Evolutionary conservation across 139 green algal species (phyloP).

Genomic region (Edaphochlamys debaryana): DNA sequence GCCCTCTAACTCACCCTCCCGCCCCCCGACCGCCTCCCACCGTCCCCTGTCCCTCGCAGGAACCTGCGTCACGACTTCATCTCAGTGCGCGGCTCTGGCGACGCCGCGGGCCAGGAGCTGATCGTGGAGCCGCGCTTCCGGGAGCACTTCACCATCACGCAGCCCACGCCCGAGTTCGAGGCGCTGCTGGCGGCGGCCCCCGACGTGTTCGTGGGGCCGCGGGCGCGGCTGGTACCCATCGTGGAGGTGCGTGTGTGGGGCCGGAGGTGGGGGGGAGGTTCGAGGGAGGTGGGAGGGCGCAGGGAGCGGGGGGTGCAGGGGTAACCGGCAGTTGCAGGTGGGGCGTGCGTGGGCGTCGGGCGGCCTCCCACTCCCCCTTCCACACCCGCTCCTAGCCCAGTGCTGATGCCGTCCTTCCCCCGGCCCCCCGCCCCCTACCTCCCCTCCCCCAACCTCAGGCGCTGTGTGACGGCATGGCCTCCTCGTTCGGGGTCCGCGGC

Average conservation of each 20-base stretch:
- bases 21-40: no score
- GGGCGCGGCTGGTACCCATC: background rate
- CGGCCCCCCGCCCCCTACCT: background rate
- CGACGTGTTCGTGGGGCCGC: slow-evolving; percentile 24
- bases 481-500: slow-evolving; percentile 26
- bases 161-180: slow-evolving; percentile 27
- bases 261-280: background rate
- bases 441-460: background rate
- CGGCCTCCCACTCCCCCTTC: background rate
- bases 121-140: background rate
- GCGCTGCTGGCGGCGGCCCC: slow-evolving; percentile 28
- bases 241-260: slow-evolving; percentile 20
- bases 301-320: no score
- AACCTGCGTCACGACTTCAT: slow-evolving; percentile 41
- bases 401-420: background rate
- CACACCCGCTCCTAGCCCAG: no score
- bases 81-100: background rate
- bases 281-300: no score
- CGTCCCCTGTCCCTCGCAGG: no score
- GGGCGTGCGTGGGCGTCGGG: background rate
- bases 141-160: slow-evolving; percentile 46
- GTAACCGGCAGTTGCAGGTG: no score
- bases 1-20: background rate
- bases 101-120: slow-evolving; percentile 22
- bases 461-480: slow-evolving; percentile 36